Evolutionary conservation across 768 basidiomycete genomes (phyloP), one percentile per base, ranked within the genome.

Genomic region (Gloeophyllum trabeum): DNA sequence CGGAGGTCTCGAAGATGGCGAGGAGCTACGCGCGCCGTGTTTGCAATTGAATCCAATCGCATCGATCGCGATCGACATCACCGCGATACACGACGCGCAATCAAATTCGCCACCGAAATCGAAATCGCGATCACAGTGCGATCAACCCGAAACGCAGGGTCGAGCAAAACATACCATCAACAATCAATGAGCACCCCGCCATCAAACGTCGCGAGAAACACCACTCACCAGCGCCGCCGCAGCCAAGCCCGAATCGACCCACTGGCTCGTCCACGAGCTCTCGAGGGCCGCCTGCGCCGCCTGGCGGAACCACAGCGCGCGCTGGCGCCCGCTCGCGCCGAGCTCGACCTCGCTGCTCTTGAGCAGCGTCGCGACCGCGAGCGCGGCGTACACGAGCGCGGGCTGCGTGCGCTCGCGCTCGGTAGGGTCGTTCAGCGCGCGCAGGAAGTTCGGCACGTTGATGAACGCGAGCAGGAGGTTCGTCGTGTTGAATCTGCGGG

Each of bases 1-100:
- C 71, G 1, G 81, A 87, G 0, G 75, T 71, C 55, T 89, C 86
- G 50, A 84, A 89, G 2, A 89, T 62, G 4, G 85, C 80, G 6
- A 88, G 67, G 39, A 89, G 75, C 84, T 84, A 30, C 21, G 24
- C 10, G 23, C 18, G 34, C 21, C 19, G 21, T n/a, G 23, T 21
- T 30, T 20, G 35, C 14, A n/a, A 6, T 18, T 18, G 13, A 34
- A 4, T 12, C 14, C n/a, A 16, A 4, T 35, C n/a, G n/a, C n/a
- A n/a, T n/a, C n/a, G n/a, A n/a, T n/a, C n/a, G n/a, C n/a, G n/a
- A n/a, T n/a, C n/a, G n/a, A n/a, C n/a, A n/a, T n/a, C n/a, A n/a
- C n/a, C n/a, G n/a, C n/a, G n/a, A n/a, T n/a, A n/a, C n/a, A n/a
- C n/a, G n/a, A n/a, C n/a, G n/a, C n/a, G n/a, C n/a, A n/a, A n/a